A percentile compares a stretch with the other conserved stretches of the same genome.
phyloP scores from a whole-genome alignment of 805 yeast species.

The Diddensiella transvaalensis region DNA sequence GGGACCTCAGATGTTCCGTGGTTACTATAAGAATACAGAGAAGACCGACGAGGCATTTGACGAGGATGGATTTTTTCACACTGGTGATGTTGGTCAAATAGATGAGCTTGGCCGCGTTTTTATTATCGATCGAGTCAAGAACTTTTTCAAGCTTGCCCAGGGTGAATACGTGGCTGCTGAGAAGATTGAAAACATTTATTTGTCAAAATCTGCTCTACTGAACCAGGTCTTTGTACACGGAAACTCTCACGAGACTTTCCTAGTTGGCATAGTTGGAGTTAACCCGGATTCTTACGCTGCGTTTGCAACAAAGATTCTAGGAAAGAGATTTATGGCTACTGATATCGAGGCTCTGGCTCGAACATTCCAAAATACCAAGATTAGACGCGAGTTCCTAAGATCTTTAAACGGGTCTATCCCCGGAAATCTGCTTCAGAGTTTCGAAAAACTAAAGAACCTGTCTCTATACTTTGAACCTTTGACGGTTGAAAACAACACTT shows the following conservation, averaged over 20 bases:
- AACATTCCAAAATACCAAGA: slow-evolving; percentile 34
- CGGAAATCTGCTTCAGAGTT: slow-evolving; percentile 49
- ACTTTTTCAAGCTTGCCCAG: slow-evolving; percentile 66
- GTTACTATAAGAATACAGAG: slow-evolving; percentile 53
- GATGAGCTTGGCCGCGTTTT: slow-evolving; percentile 51
- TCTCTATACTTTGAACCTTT: slow-evolving; percentile 55
- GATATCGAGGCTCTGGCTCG: slow-evolving; percentile 31
- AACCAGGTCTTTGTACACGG: slow-evolving; percentile 63
- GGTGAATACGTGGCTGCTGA: slow-evolving; percentile 75
- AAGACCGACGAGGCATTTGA: slow-evolving; percentile 53
- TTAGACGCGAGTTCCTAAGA: slow-evolving; percentile 37
- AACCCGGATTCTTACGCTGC: slow-evolving; percentile 45
- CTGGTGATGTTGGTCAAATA: slow-evolving; percentile 63
- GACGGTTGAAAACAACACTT: slow-evolving; percentile 53
- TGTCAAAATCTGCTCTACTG: slow-evolving; percentile 48
- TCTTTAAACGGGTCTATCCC: slow-evolving; percentile 39
- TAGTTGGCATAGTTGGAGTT: slow-evolving; percentile 62
- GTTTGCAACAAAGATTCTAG: slow-evolving; percentile 28
- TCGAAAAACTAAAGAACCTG: slow-evolving; percentile 59
- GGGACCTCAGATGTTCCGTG: slow-evolving; percentile 59
- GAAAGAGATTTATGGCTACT: slow-evolving; percentile 29
- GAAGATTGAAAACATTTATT: slow-evolving; percentile 62
- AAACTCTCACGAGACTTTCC: slow-evolving; percentile 50
- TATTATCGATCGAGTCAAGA: slow-evolving; percentile 73
- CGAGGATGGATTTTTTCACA: slow-evolving; percentile 59